Base-by-base conservation (phyloP, 495 filamentous ascomycete genomes). In the Trichoderma asperelloides region DNA sequence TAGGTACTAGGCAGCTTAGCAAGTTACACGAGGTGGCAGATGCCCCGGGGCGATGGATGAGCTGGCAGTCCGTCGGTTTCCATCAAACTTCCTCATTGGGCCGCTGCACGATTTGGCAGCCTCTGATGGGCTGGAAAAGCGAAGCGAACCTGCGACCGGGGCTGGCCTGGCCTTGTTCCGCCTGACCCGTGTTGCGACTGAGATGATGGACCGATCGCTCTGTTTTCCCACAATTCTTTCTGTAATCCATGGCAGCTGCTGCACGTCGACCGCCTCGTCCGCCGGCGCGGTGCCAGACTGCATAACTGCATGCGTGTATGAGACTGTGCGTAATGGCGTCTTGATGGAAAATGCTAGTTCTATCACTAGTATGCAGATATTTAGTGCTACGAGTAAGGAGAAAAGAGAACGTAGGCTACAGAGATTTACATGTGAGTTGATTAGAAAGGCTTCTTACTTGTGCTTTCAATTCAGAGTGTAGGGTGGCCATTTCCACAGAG, bases 21-120 rank as follows among this genome's bases (percentile, higher is more conserved):
- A 21, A 51, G 47, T 23, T 37, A 37, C 33, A 51, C 18, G 47
- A 18, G 6, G 18, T 51, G 16, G 18, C 16, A 21, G 18, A 51
- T 51, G n/a, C 47, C 27, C 55, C 23, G 27, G 30, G 55, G 23
- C 23, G 55, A 28, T 28, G 55, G 55, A 60, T 60, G 55, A 30
- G 55, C 55, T 60, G 55, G 55, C 55, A 60, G 43, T 16, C 43
- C 4, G 43, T 27, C 55, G 3, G 23, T 25, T 16, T 16, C 49
- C 49, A 23, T n/a, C 18, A 25, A 55, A 60, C 55, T 60, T 3
- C 55, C 55, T 11, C 55, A 60, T 60, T 28, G 55, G 27, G 55
- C 55, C 55, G 27, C 55, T 8, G 55, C 55, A 30, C 27, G 23
- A 60, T 60, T 60, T 60, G 55, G 55, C 55, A 60, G 55, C 55